phyloP scores from a whole-genome alignment of 768 basidiomycete genomes.

The Suillus bovinus region DNA sequence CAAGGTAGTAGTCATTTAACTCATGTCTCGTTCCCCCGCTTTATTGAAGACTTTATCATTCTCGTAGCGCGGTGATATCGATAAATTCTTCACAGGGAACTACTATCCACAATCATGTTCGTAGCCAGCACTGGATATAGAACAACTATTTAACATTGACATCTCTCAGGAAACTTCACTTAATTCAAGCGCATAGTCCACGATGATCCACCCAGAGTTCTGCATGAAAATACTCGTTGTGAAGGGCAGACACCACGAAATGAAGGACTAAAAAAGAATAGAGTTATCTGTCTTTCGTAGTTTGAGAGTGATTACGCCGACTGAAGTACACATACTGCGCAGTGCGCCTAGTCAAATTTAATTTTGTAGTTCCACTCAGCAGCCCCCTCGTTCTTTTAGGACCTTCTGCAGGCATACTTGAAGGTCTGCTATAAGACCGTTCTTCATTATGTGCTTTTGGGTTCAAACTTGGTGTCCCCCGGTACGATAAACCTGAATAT shows the following conservation, averaged over 20 bases:
- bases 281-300: background rate
- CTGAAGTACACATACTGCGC: background rate
- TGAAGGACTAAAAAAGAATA: background rate
- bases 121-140: background rate
- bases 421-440: background rate
- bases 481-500: background rate
- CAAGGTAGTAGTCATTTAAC: background rate
- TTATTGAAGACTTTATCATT: background rate
- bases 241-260: background rate
- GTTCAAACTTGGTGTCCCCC: background rate
- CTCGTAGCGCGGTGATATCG: background rate
- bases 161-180: background rate
- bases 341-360: background rate
- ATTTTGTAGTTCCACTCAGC: background rate
- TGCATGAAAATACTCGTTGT: background rate
- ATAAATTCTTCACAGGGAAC: background rate
- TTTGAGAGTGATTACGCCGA: background rate
- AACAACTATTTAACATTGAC: background rate
- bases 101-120: background rate
- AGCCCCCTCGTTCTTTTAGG: background rate
- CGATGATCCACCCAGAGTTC: background rate
- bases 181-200: background rate
- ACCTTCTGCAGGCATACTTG: background rate
- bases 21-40: background rate
- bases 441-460: background rate